Evolutionary conservation across 257 asterid species (phyloP).

Genomic region (Rehmannia glutinosa): DNA sequence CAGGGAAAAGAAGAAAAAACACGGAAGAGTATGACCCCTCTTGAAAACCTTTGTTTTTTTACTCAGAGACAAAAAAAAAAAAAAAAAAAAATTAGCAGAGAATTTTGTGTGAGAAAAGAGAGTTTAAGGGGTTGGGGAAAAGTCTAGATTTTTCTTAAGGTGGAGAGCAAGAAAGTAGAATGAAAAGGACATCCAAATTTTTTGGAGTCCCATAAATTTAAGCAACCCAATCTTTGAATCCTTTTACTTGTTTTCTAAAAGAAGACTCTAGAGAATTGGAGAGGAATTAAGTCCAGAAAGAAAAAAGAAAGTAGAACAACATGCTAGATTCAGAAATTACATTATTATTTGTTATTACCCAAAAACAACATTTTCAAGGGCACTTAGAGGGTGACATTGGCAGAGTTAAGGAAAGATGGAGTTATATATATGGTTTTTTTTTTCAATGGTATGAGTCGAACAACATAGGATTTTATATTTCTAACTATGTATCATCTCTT

Average conservation of each 20-base stretch:
- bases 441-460: not conserved
- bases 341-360: not conserved
- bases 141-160: not conserved
- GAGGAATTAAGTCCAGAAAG: no score
- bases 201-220: slow-evolving; percentile 12
- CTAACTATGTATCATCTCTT: no score
- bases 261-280: not conserved
- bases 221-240: slow-evolving; percentile 4
- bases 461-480: no score
- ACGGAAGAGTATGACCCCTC: no score
- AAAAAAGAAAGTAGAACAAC: no score
- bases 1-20: slow-evolving; percentile 8
- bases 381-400: not conserved
- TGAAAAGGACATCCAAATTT: slow-evolving; percentile 23
- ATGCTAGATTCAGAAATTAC: not conserved
- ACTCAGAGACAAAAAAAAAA: no score
- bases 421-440: not conserved
- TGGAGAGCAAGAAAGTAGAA: not conserved
- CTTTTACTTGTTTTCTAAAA: not conserved
- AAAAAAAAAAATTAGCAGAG: not conserved
- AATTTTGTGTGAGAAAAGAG: not conserved
- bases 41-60: slow-evolving; percentile 19
- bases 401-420: not conserved
- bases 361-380: not conserved
- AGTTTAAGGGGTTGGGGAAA: not conserved